phyloP scores from a whole-genome alignment of 257 asterid genomes.

The Sherardia arvensis region DNA sequence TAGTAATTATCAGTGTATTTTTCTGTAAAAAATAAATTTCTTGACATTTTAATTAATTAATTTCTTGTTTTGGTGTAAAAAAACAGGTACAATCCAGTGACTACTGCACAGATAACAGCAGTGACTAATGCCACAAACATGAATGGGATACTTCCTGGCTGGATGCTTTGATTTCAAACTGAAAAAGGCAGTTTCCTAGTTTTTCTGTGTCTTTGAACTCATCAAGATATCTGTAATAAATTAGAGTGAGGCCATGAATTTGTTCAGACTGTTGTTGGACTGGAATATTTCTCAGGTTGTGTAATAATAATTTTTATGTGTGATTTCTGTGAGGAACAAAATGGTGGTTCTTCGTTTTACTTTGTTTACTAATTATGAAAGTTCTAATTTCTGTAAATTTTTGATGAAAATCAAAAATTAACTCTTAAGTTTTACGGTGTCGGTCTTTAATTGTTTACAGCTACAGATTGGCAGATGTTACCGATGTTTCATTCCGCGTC shows the following conservation, averaged over 20 bases:
- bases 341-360: neutral
- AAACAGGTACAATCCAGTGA: slow-evolving; percentile 50
- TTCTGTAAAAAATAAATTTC: too few species aligned
- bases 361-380: too few species aligned
- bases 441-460: too few species aligned
- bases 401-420: too few species aligned
- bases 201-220: neutral
- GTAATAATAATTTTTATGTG: neutral
- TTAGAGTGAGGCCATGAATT: neutral
- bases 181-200: too few species aligned
- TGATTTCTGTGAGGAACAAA: neutral
- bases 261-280: neutral
- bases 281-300: neutral
- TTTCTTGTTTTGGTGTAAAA: neutral
- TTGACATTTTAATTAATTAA: neutral
- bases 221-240: slow-evolving; percentile 5
- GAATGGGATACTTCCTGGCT: slow-evolving; percentile 65
- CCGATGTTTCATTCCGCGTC: too few species aligned
- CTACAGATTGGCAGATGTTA: too few species aligned
- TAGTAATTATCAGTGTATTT: neutral
- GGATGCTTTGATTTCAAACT: slow-evolving; percentile 87
- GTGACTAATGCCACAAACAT: slow-evolving; percentile 49
- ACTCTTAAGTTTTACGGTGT: too few species aligned
- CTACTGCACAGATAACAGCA: slow-evolving; percentile 67
- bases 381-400: too few species aligned